These are phyloP conservation scores for Candida berthetii DNA, from an alignment of 805 yeast species.

Conservation along the genomic window DNA sequence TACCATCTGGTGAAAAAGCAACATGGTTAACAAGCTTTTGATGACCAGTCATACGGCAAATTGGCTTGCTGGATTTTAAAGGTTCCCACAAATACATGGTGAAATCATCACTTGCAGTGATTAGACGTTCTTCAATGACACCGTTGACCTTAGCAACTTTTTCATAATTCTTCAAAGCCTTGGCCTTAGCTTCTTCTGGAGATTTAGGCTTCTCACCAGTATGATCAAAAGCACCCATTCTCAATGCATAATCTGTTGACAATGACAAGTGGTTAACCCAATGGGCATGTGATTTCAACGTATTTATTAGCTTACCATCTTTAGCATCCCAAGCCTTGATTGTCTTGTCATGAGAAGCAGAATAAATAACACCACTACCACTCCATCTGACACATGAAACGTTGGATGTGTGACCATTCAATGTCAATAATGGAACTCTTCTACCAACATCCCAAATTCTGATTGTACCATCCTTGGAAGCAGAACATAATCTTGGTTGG, in stretches of 20 bases:
- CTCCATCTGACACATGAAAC: slow-evolving; percentile 98
- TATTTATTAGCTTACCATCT: slow-evolving; percentile 71
- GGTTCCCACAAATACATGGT: slow-evolving; percentile 99
- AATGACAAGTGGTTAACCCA: slow-evolving; percentile 95
- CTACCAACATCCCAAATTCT: slow-evolving; percentile 83
- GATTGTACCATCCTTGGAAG: slow-evolving; percentile 87
- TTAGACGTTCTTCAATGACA: slow-evolving; percentile 75
- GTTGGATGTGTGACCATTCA: slow-evolving; percentile 83
- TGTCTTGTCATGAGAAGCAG: slow-evolving; percentile 93
- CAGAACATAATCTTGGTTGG: slow-evolving; percentile 69
- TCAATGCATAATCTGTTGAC: slow-evolving; percentile 81
- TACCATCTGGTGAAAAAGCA: slow-evolving; percentile 92
- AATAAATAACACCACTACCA: slow-evolving; percentile 76
- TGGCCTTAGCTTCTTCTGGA: slow-evolving; percentile 39
- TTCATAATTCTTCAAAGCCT: slow-evolving; percentile 47
- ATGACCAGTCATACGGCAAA: slow-evolving; percentile 95
- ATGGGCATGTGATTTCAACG: slow-evolving; percentile 87
- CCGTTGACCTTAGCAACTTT: slow-evolving; percentile 52
- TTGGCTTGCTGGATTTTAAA: slow-evolving; percentile 67
- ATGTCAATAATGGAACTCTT: slow-evolving; percentile 57
- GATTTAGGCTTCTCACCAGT: slow-evolving; percentile 38
- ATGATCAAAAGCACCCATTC: slow-evolving; percentile 88
- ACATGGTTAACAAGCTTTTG: slow-evolving; percentile 96
- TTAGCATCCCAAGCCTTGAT: slow-evolving; percentile 86
- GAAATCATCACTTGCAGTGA: slow-evolving; percentile 94